Conservation (phyloP, 495 filamentous ascomycete genomes). For the Penicillium crystallinum region DNA sequence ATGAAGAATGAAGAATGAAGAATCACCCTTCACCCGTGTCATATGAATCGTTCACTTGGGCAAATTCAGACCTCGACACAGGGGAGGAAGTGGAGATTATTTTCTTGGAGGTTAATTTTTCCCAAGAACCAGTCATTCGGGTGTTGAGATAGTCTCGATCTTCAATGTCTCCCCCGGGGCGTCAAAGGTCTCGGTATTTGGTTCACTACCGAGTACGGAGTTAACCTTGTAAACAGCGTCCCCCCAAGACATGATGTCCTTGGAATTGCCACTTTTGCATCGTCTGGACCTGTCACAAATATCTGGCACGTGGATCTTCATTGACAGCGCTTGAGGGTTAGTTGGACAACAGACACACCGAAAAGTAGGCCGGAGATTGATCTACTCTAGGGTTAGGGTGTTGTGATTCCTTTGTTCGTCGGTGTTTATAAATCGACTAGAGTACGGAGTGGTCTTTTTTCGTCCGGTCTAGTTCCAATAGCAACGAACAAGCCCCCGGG, state of each 20-base stretch:
- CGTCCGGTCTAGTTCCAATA: slow-evolving; percentile 25
- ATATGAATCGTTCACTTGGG: slow-evolving; percentile 10
- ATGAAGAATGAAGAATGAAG: too few species aligned
- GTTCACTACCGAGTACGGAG: too few species aligned
- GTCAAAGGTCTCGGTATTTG: background rate
- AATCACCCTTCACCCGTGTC: background rate
- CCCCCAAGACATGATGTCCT: background rate
- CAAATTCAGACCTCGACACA: background rate
- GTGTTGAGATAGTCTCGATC: background rate
- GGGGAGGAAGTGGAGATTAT: slow-evolving; percentile 1
- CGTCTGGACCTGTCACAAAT: slow-evolving; percentile 2
- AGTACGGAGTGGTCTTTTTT: slow-evolving; percentile 15
- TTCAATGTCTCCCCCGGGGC: background rate
- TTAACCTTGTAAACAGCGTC: background rate
- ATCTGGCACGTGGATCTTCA: background rate
- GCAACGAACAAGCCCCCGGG: slow-evolving; percentile 11
- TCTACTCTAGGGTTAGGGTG: background rate
- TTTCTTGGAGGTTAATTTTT: background rate
- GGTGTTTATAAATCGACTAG: slow-evolving; percentile 22
- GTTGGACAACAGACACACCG: background rate
- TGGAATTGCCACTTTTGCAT: background rate
- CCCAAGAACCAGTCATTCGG: slow-evolving; percentile 3
- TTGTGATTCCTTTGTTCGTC: background rate
- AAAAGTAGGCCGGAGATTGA: background rate
- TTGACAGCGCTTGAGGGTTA: background rate